A percentile compares a stretch with the other conserved stretches of the same genome.
phyloP scores from a whole-genome alignment of 208 protist species.

The Naegleria gruberi region DNA sequence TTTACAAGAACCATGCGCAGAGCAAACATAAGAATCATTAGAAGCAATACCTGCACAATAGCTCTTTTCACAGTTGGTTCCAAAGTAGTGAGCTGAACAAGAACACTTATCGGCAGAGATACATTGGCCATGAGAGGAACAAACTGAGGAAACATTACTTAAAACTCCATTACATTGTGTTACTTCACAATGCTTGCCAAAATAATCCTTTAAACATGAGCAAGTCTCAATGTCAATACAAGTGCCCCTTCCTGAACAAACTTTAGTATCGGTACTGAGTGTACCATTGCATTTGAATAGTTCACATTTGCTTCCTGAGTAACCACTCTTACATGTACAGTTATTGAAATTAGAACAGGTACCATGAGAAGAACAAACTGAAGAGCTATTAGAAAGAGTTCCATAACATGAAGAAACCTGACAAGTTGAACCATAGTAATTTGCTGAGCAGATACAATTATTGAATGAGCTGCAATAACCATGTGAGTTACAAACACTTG shows the following conservation, averaged over 20 bases:
- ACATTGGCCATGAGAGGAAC: no score
- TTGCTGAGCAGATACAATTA: neutral
- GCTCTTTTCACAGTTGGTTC: no score
- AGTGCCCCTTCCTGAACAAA: neutral
- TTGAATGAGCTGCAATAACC: neutral
- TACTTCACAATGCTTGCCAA: neutral
- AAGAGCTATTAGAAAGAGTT: neutral
- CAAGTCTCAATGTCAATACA: neutral
- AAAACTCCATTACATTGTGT: neutral
- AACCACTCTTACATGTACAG: neutral
- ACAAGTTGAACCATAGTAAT: neutral
- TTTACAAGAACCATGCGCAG: neutral
- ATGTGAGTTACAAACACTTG: neutral
- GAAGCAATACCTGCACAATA: no score
- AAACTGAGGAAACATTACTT: neutral
- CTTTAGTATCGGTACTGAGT: neutral
- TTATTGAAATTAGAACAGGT: neutral
- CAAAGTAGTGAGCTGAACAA: no score
- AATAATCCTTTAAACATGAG: neutral
- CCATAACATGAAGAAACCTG: neutral
- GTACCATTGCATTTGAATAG: neutral
- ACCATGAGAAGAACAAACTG: neutral
- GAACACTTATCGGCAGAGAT: no score
- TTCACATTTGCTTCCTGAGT: neutral
- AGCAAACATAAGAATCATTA: neutral